Percentiles rank a stretch among this genome's conserved stretches.
These are phyloP conservation scores for Verticillium tricorpus DNA, from an alignment of 2,329 filamentous ascomycete species.

Conservation along the genomic window DNA sequence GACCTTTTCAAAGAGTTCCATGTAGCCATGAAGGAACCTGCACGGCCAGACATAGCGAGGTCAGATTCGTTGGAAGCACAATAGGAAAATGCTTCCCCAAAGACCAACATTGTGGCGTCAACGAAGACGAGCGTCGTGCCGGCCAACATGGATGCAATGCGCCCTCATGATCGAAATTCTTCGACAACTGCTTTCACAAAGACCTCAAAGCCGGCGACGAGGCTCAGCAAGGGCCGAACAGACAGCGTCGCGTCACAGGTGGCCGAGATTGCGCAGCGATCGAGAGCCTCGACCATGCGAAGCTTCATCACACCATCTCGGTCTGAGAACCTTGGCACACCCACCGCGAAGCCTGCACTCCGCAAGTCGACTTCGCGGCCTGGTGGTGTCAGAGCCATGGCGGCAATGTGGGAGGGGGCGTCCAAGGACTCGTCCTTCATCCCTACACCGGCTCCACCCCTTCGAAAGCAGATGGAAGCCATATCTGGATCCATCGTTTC, in stretches of 20 bases:
- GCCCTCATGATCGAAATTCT: neutral
- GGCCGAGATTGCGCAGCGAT: conserved; percentile 5
- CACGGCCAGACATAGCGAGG: neutral
- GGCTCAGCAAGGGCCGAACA: neutral
- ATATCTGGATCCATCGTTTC: conserved; percentile 17
- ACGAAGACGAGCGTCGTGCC: neutral
- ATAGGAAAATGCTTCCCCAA: neutral
- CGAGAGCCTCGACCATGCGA: conserved; percentile 3
- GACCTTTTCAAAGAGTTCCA: neutral
- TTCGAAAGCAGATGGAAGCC: conserved; percentile 3
- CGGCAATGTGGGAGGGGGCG: conserved; percentile 44
- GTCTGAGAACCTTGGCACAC: neutral
- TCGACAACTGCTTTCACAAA: too few relatives aligned
- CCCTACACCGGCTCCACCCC: conserved; percentile 5
- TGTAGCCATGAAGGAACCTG: neutral
- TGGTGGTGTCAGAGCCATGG: conserved; percentile 42
- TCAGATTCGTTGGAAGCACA: neutral
- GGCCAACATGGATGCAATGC: neutral
- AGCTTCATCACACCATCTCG: conserved; percentile 1
- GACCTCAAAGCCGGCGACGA: too few relatives aligned
- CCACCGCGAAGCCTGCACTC: neutral
- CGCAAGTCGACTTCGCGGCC: conserved; percentile 19
- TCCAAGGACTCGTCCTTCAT: conserved; percentile 17
- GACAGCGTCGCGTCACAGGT: conserved; percentile 7
- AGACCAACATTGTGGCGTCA: neutral